phyloP scores from a whole-genome alignment of 345 rosid genomes.

The Iberis pinnata region DNA sequence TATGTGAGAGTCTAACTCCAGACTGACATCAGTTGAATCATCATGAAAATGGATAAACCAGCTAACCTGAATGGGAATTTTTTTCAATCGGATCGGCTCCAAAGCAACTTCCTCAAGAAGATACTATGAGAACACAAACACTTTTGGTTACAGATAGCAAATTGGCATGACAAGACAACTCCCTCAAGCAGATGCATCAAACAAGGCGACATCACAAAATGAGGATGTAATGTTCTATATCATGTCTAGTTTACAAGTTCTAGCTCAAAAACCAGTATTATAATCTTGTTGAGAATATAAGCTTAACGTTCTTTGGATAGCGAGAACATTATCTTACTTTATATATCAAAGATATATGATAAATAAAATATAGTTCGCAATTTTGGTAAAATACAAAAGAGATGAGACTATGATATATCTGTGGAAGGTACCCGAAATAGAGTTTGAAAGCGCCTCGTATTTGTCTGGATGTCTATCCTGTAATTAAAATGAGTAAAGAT shows the following conservation, averaged over 20 bases:
- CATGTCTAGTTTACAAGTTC: not conserved
- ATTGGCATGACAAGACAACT: no score
- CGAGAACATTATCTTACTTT: no score
- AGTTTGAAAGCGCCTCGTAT: constrained; percentile 67
- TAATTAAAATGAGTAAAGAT: constrained; percentile 2
- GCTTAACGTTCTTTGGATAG: no score
- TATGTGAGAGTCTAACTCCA: constrained; percentile 1
- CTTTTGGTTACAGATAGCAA: constrained; percentile 11
- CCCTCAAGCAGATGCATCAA: no score
- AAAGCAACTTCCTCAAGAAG: constrained; percentile 87
- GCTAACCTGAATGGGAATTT: constrained; percentile 79
- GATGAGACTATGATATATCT: not conserved
- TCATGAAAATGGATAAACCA: not conserved
- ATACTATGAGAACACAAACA: constrained; percentile 42
- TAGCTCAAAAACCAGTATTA: not conserved
- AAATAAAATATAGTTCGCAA: not conserved
- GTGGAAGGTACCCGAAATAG: constrained; percentile 55
- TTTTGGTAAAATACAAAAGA: not conserved
- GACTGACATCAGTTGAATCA: constrained; percentile 5
- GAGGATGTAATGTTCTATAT: constrained; percentile 1
- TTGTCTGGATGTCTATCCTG: constrained; percentile 98
- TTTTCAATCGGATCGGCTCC: constrained; percentile 50
- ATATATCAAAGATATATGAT: not conserved
- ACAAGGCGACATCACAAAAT: no score
- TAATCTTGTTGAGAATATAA: not conserved